Conservation (phyloP, 352 stramenopile genomes). For the Globisporangium spinosum region DNA sequence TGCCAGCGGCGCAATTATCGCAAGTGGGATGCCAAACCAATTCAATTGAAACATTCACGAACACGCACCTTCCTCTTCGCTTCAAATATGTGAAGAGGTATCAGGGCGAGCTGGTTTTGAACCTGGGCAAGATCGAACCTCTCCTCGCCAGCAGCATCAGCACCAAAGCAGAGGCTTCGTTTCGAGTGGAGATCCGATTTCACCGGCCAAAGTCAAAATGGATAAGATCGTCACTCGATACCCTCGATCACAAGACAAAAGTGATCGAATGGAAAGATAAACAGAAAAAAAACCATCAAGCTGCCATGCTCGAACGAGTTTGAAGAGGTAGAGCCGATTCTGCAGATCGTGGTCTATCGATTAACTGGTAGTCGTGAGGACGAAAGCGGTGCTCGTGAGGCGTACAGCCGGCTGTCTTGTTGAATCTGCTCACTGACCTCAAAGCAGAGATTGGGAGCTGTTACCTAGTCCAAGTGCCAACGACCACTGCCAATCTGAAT, state of each 20-base stretch:
- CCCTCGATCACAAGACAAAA: constrained; percentile 4
- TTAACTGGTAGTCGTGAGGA: constrained; percentile 6
- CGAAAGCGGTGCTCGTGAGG: constrained; percentile 22
- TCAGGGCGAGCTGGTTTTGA: constrained; percentile 5
- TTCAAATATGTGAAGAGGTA: constrained; percentile 14
- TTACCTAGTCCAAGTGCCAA: constrained; percentile 6
- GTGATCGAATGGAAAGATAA: constrained; percentile 16
- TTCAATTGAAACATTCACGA: too few species aligned
- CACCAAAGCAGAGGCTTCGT: not conserved
- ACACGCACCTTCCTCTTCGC: not conserved
- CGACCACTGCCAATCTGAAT: constrained; percentile 8
- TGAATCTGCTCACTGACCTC: constrained; percentile 16
- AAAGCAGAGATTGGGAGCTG: not conserved
- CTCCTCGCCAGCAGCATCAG: not conserved
- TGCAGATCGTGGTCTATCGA: constrained; percentile 31
- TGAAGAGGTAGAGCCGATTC: constrained; percentile 22
- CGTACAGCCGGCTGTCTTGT: constrained; percentile 25
- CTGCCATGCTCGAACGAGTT: constrained; percentile 30
- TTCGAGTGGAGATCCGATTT: constrained; percentile 10
- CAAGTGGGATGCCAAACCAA: not conserved
- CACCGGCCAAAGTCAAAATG: constrained; percentile 8
- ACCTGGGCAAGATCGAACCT: constrained; percentile 1
- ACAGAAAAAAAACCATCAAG: constrained; percentile 12
- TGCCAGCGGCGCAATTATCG: not conserved
- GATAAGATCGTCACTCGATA: constrained; percentile 5